Base-by-base conservation (phyloP, 257 asterid species). In the Solanum pimpinellifolium region DNA sequence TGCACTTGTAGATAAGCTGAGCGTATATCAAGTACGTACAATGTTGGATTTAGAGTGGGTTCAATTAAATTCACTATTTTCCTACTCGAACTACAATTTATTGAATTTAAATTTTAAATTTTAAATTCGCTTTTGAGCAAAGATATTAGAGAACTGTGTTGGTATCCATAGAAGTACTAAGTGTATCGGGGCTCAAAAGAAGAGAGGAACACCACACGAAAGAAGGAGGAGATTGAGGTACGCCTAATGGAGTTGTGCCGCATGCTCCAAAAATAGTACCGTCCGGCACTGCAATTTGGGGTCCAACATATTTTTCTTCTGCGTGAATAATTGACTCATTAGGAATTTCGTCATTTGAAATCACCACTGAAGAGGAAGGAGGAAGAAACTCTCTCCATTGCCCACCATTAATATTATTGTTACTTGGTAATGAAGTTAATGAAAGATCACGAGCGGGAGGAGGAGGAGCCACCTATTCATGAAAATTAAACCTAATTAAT, bases 151-250 rank as follows among this genome's bases (percentile, higher is more conserved):
- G 37, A 83, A 37, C 2, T 0, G 14, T 0, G 3, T 86, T 88
- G 7, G 87, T 81, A 42, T 76, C 60, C 14, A 42, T 42, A 47
- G 90, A 42, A 11, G 93, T 86, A 52, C 9, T 52, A 27, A 91
- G 87, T 8, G 91, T 90, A 62, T 90, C 85, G 0, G 98, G 97
- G 78, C 94, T 94, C 60, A 91, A 86, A 31, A 33, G n/a, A 20
- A 94, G 91, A 73, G 97, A 92, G 3, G 96, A 93, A 87, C 92
- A 92, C 98, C 98, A 95, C 3, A 91, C 90, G 69, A 92, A 78
- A 7, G 93, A 88, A 3, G 97, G 86, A 13, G 97, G 97, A 0
- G 96, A 93, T 88, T 92, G 87, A 83, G 88, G 87, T 59, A 92
- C 91, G 73, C 47, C 49, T 84, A 93, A 93, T 1, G 89, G 84